phyloP scores from a whole-genome alignment of 768 basidiomycete species.

The Tremella yokohamensis region DNA sequence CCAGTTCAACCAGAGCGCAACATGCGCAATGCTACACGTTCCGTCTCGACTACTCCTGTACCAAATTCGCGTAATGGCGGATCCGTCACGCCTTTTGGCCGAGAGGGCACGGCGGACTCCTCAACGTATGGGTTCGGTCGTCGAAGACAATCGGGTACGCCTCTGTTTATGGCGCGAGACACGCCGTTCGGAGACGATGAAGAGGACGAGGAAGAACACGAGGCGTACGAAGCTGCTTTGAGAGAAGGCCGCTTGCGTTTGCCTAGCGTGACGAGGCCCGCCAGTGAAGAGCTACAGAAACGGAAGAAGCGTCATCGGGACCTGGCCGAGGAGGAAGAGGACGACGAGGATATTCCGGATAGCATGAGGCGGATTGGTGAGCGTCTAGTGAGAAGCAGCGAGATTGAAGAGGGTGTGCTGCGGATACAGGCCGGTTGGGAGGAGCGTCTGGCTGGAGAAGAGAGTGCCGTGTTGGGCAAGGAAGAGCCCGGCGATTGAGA shows the following conservation, averaged over 20 bases:
- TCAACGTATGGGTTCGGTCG: constrained; percentile 17
- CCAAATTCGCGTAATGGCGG: constrained; percentile 36
- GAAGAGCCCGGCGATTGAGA: constrained; percentile 38
- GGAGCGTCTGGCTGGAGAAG: constrained; percentile 40
- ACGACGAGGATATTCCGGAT: constrained; percentile 43
- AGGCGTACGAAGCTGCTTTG: constrained; percentile 34
- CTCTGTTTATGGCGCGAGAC: constrained; percentile 36
- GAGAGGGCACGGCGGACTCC: constrained; percentile 7
- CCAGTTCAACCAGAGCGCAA: constrained; percentile 13
- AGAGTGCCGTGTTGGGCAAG: constrained; percentile 41
- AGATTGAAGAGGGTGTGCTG: constrained; percentile 37
- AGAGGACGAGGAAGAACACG: constrained; percentile 47
- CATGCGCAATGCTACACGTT: constrained; percentile 38
- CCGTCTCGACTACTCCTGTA: constrained; percentile 26
- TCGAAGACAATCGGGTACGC: constrained; percentile 14
- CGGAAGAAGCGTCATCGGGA: constrained; percentile 12
- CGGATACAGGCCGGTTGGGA: constrained; percentile 40
- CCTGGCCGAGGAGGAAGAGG: constrained; percentile 32
- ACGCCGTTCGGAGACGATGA: constrained; percentile 48
- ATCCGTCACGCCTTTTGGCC: constrained; percentile 24
- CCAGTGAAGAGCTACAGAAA: constrained; percentile 21
- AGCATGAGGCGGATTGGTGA: constrained; percentile 41
- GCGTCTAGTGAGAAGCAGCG: constrained; percentile 39
- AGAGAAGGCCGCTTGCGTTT: constrained; percentile 33
- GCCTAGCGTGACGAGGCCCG: constrained; percentile 32